Base-by-base conservation (phyloP, 768 basidiomycete species). In the Trametes meyenii region DNA sequence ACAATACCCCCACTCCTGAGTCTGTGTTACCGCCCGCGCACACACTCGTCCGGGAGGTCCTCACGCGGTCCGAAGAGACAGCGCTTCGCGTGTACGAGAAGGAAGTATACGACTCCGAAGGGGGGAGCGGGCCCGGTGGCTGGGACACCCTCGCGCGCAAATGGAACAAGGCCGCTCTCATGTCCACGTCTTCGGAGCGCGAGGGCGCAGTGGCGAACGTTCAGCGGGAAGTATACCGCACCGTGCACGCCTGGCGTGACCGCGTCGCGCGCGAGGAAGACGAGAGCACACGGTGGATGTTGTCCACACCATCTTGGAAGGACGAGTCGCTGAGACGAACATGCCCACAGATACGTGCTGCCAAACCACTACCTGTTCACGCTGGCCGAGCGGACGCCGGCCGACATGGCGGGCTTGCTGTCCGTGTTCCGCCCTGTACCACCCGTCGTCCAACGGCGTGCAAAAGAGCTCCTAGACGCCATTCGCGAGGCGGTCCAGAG, bases 161-260 rank as follows among this genome's bases (percentile, higher is more conserved):
- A 74, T 94, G 91, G 90, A 92, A 95, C 70, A 92, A 91, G 69
- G 75, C 74, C 51, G 72, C 73, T 2, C 73, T 90, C 38, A 69
- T 71, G 45, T 66, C 63, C 49, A 74, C 74, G 58, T 74, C 79
- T 46, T 72, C 72, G 24, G 77, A 73, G 35, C 51, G 36, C 70
- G 72, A 19, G 68, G 71, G 39, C 75, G 77, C 21, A 67, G 75
- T 44, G 66, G 29, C 75, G 73, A 46, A 77, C 73, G 72, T 83
- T 62, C 83, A 85, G 63, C 79, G 83, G 29, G 81, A 79, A 38
- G 84, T 94, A 16, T 94, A 90, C 73, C 84, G 78, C 60, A 78
- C 79, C 2, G 78, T 96, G 13, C 92, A 96, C 73, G 78, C 76
- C 36, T 98, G 95, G 96, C 80, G 96, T 60, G 95, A 98, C 72